A percentile compares a stretch with the other conserved stretches of the same genome.
Evolutionary conservation across 31 red algal genomes (phyloP).

Genomic region (Endocladia muricata): DNA sequence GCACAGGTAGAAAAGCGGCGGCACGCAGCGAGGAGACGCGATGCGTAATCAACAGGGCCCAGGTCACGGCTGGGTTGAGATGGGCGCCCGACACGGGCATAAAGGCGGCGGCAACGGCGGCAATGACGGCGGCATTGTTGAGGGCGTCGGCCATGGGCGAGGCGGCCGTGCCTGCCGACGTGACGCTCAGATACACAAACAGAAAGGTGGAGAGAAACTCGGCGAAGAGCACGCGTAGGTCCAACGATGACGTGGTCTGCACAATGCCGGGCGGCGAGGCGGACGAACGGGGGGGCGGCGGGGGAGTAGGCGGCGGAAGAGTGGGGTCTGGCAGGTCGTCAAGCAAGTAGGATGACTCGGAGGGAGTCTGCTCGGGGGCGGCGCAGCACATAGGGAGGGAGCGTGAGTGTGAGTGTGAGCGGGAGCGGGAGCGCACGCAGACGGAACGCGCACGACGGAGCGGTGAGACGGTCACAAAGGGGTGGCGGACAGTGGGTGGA

Average conservation of each 20-base stretch:
- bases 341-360: conserved; percentile 12
- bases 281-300: not conserved
- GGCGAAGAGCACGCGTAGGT: conserved; percentile 42
- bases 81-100: conserved; percentile 65
- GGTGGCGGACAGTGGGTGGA: too few species aligned
- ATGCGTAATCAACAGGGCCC: conserved; percentile 37
- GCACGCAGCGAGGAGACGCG: conserved; percentile 39
- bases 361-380: not conserved
- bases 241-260: conserved; percentile 13
- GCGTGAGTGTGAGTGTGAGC: not conserved
- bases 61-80: conserved; percentile 65
- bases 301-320: not conserved
- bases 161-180: conserved; percentile 16
- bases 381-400: too few species aligned
- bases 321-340: not conserved
- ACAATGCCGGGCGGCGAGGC: conserved; percentile 3
- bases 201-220: conserved; percentile 73
- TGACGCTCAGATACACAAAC: conserved; percentile 60
- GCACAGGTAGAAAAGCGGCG: conserved; percentile 38
- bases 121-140: conserved; percentile 33
- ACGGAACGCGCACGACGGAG: too few species aligned
- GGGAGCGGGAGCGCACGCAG: not conserved
- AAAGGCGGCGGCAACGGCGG: conserved; percentile 53
- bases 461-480: too few species aligned
- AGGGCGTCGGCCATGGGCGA: conserved; percentile 22